Conservation (phyloP, 305 asterid species). For the Coffea humblotiana region DNA sequence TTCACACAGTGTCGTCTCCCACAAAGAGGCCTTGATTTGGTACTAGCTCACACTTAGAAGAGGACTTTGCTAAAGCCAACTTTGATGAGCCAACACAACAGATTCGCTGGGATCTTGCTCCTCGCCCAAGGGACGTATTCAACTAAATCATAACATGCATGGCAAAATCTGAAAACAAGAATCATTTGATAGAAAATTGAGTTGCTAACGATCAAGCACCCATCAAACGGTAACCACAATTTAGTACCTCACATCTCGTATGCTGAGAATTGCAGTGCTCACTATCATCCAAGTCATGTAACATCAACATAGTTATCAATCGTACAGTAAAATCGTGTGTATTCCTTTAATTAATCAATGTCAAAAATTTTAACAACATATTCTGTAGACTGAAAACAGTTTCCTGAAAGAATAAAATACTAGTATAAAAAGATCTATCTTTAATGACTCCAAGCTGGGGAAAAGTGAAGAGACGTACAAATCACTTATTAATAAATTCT, state of each 20-base stretch:
- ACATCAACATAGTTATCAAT: background rate
- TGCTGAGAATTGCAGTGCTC: background rate
- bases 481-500: constrained; percentile 28
- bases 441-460: constrained; percentile 20
- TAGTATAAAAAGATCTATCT: constrained; percentile 10
- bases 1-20: background rate
- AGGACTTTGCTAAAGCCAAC: background rate
- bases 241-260: too few relatives aligned
- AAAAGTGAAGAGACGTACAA: constrained; percentile 10
- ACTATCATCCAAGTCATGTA: background rate
- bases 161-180: background rate
- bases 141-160: background rate
- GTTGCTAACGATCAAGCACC: background rate
- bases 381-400: constrained; percentile 20
- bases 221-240: background rate
- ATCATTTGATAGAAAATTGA: background rate
- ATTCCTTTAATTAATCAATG: constrained; percentile 26
- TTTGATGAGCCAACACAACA: background rate
- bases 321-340: constrained; percentile 5
- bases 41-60: background rate
- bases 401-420: constrained; percentile 29
- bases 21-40: background rate
- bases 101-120: too few relatives aligned
- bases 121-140: background rate
- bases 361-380: constrained; percentile 13